Base-by-base conservation (phyloP, 345 rosid species). In the Rhizophora apiculata region DNA sequence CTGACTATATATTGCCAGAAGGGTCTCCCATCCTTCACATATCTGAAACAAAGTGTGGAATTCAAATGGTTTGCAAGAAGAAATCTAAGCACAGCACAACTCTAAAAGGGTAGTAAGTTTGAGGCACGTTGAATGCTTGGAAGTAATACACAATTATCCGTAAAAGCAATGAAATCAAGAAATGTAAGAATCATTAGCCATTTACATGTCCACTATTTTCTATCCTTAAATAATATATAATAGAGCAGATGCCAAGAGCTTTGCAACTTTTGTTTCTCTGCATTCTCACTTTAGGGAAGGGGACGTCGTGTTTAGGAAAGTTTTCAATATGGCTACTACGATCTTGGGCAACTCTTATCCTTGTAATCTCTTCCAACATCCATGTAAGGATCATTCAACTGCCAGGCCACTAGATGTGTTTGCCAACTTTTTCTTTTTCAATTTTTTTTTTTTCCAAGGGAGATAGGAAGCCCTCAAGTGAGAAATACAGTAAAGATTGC, bases 1-100 rank as follows among this genome's bases (percentile, higher is more conserved):
- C 85, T 92, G 70, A 92, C 98, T 46, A 94, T 89, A 74, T 72
- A 82, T 76, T 89, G 96, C 98, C 98, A 92, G 79, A 92, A 94
- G 19, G 97, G 97, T 74, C 89, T 89, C 53, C 92, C 97, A 69
- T 94, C 98, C 60, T 92, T 85, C 20, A 91, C 98, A 71, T 89
- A 94, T 82, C 98, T 94, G 76, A 82, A 82, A 61, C 65, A 52
- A 24, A 43, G 16, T n/a, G 27, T 22, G 59, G 27, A 24, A 18
- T 48, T 52, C 53, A 66, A 22, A 53, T 32, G 53, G 54, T 16
- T 24, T 26, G 53, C 21, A 7, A 32, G 54, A 11, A 61, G n/a
- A 27, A 43, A 21, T 37, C 26, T 24, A 7, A 9, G 22, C 26
- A 16, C 2, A 11, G 16, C 20, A 36, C 53, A 49, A 49, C 62